phyloP scores from a whole-genome alignment of 2,329 filamentous ascomycete genomes.

The Leptographium lundbergii region DNA sequence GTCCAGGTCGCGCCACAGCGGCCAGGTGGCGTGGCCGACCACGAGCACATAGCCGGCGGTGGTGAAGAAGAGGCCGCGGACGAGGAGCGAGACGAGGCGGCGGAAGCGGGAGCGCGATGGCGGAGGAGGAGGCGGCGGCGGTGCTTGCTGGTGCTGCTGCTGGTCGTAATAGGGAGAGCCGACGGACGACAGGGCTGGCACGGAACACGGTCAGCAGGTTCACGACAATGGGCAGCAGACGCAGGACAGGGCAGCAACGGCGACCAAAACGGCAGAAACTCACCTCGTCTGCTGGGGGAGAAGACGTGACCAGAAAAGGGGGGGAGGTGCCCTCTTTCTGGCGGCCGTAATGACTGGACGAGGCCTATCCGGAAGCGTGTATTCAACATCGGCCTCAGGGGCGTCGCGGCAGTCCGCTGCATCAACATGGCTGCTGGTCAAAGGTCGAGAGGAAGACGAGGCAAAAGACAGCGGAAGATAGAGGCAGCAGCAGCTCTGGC shows the following conservation, averaged over 20 bases:
- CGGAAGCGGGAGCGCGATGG: neutral
- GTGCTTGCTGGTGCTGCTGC: neutral
- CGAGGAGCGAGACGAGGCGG: neutral
- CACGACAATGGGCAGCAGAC: too few species aligned
- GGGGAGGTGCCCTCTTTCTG: neutral
- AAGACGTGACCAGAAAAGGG: neutral
- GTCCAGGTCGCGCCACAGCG: neutral
- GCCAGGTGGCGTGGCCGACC: neutral
- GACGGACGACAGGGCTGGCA: neutral
- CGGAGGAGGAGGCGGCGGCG: neutral
- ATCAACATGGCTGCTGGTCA: neutral
- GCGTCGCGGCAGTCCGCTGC: neutral
- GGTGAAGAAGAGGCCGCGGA: slow-evolving; percentile 1
- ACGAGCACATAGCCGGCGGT: neutral
- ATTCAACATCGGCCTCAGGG: neutral
- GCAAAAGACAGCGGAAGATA: neutral
- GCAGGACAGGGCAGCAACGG: neutral
- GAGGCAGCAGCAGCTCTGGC: neutral
- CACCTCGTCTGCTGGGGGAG: neutral
- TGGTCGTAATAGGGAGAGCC: neutral
- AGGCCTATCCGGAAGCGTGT: neutral
- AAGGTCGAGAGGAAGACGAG: neutral
- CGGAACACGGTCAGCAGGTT: neutral
- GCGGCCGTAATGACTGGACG: neutral
- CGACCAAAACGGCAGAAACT: neutral